Percentiles rank a stretch among this genome's conserved stretches.
Conservation (phyloP, 2,329 filamentous ascomycete genomes). For the Fusarium sp. region DNA sequence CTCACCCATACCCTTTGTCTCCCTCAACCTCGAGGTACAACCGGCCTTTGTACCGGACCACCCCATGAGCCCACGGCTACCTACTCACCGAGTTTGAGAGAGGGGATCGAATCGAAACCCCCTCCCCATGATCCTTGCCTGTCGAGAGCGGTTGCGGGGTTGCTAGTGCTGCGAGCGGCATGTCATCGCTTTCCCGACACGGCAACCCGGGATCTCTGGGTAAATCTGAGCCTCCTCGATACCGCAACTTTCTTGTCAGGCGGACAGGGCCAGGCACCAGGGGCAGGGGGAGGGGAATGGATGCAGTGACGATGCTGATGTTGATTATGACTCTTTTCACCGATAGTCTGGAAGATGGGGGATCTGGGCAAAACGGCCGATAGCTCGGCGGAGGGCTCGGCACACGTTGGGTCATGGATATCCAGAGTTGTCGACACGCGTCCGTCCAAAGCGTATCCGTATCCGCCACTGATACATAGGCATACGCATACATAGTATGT, state of each 20-base stretch:
- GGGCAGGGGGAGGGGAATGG: conserved; percentile 1
- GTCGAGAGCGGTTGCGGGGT: conserved; percentile 38
- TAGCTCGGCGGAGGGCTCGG: conserved; percentile 4
- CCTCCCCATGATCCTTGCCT: conserved; percentile 30
- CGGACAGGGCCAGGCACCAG: conserved; percentile 31
- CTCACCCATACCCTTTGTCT: conserved; percentile 17
- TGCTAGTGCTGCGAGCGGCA: conserved; percentile 36
- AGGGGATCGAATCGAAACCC: conserved; percentile 24
- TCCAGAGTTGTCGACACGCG: conserved; percentile 19
- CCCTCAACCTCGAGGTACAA: conserved; percentile 26
- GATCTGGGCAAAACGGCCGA: not conserved
- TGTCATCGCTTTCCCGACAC: conserved; percentile 36
- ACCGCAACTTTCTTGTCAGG: conserved; percentile 27
- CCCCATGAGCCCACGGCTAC: conserved; percentile 24
- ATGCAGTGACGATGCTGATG: not conserved
- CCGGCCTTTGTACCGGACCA: conserved; percentile 28
- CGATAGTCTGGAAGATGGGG: conserved; percentile 3
- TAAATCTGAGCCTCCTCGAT: conserved; percentile 13
- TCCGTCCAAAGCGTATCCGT: conserved; percentile 26
- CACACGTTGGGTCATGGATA: not conserved
- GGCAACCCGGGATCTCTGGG: conserved; percentile 25
- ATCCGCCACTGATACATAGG: conserved; percentile 12
- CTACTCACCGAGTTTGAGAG: conserved; percentile 31
- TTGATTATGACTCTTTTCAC: conserved; percentile 20
- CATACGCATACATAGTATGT: conserved; percentile 7